phyloP scores from a whole-genome alignment of 2,329 filamentous ascomycete genomes.

The Fusarium dlaminii region DNA sequence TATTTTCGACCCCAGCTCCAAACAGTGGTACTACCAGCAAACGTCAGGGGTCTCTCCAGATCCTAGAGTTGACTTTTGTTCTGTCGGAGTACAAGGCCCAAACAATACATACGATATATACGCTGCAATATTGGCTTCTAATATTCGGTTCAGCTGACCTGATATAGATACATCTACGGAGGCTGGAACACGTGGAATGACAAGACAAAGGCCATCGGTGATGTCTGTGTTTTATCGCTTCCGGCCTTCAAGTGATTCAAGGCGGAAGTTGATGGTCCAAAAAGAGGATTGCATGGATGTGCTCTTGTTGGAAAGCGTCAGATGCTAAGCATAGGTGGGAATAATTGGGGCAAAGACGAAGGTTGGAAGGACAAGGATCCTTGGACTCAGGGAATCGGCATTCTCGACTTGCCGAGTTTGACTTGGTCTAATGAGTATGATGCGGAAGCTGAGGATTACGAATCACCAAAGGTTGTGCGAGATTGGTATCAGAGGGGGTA shows the following conservation, averaged over 20 bases:
- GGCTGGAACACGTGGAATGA: neutral
- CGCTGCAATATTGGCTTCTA: accelerated
- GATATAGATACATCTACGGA: neutral
- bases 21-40: neutral
- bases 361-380: neutral
- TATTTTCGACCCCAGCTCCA: neutral
- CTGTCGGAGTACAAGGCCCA: neutral
- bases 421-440: neutral
- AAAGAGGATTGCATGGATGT: neutral
- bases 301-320: neutral
- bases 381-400: neutral
- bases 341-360: neutral
- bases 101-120: neutral
- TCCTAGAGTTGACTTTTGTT: neutral
- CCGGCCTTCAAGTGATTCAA: slow-evolving; percentile 5
- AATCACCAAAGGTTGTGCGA: neutral
- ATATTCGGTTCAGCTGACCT: neutral
- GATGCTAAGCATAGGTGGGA: neutral
- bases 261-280: neutral
- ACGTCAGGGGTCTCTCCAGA: neutral
- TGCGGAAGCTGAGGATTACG: neutral
- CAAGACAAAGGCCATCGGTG: neutral
- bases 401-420: neutral
- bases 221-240: neutral
- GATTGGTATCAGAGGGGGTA: neutral